These are phyloP conservation scores for Diaporthe sp. DNA, from an alignment of 2,329 filamentous ascomycete species.

Conservation along the genomic window DNA sequence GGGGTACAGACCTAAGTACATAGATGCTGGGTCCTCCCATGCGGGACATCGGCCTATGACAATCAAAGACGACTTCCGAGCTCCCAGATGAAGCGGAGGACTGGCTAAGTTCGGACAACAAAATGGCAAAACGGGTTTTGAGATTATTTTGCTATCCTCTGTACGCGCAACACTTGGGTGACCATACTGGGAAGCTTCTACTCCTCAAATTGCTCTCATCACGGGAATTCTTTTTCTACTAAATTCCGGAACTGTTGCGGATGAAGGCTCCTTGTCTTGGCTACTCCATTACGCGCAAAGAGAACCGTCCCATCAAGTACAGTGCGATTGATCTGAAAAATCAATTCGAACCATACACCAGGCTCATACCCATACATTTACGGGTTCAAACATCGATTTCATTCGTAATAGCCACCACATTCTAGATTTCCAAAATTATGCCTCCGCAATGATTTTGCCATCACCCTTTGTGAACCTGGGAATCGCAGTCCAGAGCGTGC, in stretches of 20 bases:
- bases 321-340: rapidly evolving
- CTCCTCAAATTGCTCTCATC: too few species aligned
- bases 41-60: background rate
- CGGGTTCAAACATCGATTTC: rapidly evolving
- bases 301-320: background rate
- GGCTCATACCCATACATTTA: background rate
- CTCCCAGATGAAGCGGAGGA: rapidly evolving
- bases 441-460: rapidly evolving
- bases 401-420: too few species aligned
- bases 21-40: background rate
- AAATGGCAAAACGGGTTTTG: too few species aligned
- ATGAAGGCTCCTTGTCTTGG: too few species aligned
- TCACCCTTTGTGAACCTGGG: background rate
- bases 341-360: background rate
- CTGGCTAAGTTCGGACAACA: too few species aligned
- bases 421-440: background rate
- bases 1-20: too few species aligned
- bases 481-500: background rate
- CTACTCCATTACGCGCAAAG: background rate
- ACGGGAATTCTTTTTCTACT: too few species aligned
- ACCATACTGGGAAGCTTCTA: too few species aligned
- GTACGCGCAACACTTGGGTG: background rate
- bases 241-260: too few species aligned
- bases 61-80: background rate
- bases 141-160: too few species aligned